phyloP scores from a whole-genome alignment of 352 stramenopile species.

The Globisporangium parvum region DNA sequence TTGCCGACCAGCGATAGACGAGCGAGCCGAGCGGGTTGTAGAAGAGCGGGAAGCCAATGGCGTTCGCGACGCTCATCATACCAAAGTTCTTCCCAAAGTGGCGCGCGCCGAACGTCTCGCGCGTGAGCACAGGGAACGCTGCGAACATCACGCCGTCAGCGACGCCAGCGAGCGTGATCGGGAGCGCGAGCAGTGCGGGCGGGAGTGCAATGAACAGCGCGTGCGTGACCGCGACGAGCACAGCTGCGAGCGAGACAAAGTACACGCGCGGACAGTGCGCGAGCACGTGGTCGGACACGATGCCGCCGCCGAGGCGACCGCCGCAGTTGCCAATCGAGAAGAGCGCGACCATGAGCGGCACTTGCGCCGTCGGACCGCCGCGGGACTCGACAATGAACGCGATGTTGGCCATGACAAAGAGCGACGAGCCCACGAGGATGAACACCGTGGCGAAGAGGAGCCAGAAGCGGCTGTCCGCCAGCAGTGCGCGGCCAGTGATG shows the following conservation, averaged over 20 bases:
- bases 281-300: conserved; percentile 56
- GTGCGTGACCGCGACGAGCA: conserved; percentile 57
- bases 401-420: conserved; percentile 82
- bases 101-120: conserved; percentile 56
- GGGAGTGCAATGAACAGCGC: conserved; percentile 49
- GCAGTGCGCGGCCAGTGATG: conserved; percentile 44
- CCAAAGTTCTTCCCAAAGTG: conserved; percentile 83
- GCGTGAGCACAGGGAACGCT: conserved; percentile 57
- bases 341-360: conserved; percentile 56
- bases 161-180: conserved; percentile 50
- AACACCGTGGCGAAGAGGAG: conserved; percentile 64
- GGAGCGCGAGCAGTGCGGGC: conserved; percentile 31
- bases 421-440: conserved; percentile 58
- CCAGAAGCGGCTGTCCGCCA: conserved; percentile 56
- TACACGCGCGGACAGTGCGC: conserved; percentile 43
- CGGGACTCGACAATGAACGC: conserved; percentile 71
- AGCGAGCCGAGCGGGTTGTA: conserved; percentile 61
- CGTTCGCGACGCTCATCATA: conserved; percentile 68
- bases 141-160: conserved; percentile 74
- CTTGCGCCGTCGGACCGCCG: conserved; percentile 33
- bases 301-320: conserved; percentile 44
- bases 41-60: conserved; percentile 65
- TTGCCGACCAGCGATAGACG: conserved; percentile 31
- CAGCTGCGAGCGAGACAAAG: conserved; percentile 45
- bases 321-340: conserved; percentile 70